phyloP scores from a whole-genome alignment of 306 rosid genomes.

The Acacia confusa region DNA sequence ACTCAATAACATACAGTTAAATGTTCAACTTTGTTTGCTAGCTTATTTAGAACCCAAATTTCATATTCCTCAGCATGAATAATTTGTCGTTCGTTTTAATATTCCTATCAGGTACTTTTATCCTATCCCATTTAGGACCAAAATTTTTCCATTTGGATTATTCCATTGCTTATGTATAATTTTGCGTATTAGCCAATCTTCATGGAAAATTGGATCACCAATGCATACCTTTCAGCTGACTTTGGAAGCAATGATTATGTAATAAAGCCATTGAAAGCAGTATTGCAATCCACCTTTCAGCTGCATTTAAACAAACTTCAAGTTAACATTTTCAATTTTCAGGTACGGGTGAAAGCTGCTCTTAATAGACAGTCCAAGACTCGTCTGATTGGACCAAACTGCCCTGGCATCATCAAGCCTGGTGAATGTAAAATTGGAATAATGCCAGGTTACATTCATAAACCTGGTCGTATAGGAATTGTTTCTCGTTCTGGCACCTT shows the following conservation, averaged over 20 bases:
- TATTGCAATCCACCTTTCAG: not conserved
- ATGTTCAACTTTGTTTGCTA: not conserved
- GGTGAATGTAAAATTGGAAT: conserved; percentile 99
- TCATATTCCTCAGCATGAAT: not conserved
- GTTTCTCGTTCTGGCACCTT: conserved; percentile 99
- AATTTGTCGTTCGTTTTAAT: not conserved
- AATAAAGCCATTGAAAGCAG: conserved; percentile 7
- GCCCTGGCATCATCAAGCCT: conserved; percentile 99
- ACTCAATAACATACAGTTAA: not conserved
- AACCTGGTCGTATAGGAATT: conserved; percentile 97
- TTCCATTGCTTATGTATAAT: not conserved
- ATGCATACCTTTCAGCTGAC: conserved; percentile 2
- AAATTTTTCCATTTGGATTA: conserved; percentile 4
- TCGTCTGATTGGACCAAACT: conserved; percentile 93
- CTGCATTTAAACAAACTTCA: not conserved
- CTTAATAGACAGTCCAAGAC: conserved; percentile 85
- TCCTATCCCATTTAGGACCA: not conserved
- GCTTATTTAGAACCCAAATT: not conserved
- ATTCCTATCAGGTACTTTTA: not conserved
- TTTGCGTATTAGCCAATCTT: not conserved
- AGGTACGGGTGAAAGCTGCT: conserved; percentile 99
- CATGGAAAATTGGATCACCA: not conserved
- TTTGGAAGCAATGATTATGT: not conserved
- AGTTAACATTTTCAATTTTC: conserved; percentile 8
- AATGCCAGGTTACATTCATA: conserved; percentile 98